Base-by-base conservation (phyloP, 1,284 basidiomycete species). In the Moesziomyces parantarcticus region DNA sequence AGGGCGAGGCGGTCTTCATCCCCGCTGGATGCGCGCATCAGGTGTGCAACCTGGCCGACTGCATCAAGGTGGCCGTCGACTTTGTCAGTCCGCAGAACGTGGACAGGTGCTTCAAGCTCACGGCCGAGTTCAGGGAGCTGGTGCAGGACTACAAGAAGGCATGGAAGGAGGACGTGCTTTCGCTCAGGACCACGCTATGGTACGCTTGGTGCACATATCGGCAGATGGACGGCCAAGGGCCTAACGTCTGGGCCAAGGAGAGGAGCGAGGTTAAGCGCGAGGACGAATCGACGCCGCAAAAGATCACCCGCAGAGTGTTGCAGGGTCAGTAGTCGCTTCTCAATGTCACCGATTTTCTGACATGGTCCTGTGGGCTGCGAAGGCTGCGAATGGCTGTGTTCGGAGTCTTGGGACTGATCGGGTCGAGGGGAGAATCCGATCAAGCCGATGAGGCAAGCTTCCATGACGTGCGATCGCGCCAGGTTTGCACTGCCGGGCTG, bases 1-100 rank as follows among this genome's bases (percentile, higher is more conserved):
- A 92, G 1, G 93, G 94, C n/a, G 91, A 98, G 78, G 94, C 93
- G 0, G 90, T 98, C 13, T 95, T 97, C 83, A 94, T 98, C 74
- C 94, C 94, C 3, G 94, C 94, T 1, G 94, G 95, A 34, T 97
- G 93, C 84, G 94, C 94, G 0, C 93, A 97, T 85, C 93, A 95
- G 88, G 92, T 92, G 8, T 89, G 90, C 79, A 94, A 95, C 79
- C 85, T 95, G 34, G 88, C 92, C 13, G 93, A 97, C 83, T 96
- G 92, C 83, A 91, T 97, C 86, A 97, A 97, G 86, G 92, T 97
- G 48, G 94, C 95, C n/a, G 88, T 92, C 72, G 94, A 98, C 85
- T 98, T 95, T 85, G 93, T 97, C 70, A 93, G 91, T 85, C 91
- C 93, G 16, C 92, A 97, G 85, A 97, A 96, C 81, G 90, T 97